These are phyloP conservation scores for Globisporangium abappressorium DNA, from an alignment of 352 stramenopile species.

Conservation along the genomic window DNA sequence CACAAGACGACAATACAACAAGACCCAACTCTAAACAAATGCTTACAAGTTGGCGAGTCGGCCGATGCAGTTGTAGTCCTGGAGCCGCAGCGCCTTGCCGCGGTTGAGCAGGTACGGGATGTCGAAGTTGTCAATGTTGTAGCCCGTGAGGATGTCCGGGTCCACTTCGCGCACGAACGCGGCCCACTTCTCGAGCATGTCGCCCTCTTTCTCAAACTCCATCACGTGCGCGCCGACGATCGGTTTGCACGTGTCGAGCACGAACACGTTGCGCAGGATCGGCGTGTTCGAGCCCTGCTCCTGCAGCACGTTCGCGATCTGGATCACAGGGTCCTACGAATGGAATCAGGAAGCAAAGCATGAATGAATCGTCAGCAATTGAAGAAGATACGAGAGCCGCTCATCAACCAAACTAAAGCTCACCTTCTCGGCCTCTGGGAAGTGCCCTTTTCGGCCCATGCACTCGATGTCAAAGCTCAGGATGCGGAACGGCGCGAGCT, in stretches of 20 bases:
- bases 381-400: not conserved
- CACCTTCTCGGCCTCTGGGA: constrained; percentile 78
- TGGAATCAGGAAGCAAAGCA: not conserved
- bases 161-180: constrained; percentile 94
- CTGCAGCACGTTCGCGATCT: constrained; percentile 98
- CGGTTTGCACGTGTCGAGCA: constrained; percentile 95
- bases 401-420: not conserved
- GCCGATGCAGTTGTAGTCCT: constrained; percentile 77
- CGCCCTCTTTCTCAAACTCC: constrained; percentile 93
- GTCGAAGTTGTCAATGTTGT: constrained; percentile 99
- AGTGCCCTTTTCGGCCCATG: constrained; percentile 96
- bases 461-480: constrained; percentile 99
- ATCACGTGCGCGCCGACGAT: constrained; percentile 99
- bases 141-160: constrained; percentile 99
- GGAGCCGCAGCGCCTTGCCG: constrained; percentile 91
- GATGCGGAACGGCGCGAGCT: constrained; percentile 96
- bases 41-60: constrained; percentile 83
- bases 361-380: not conserved
- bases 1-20: not conserved
- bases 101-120: constrained; percentile 98
- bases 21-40: constrained; percentile 12
- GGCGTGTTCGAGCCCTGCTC: constrained; percentile 70
- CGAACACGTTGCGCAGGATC: constrained; percentile 96
- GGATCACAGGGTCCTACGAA: constrained; percentile 97
- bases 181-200: constrained; percentile 98